These are phyloP conservation scores for Zygosaccharomyces kombuchaensis DNA, from an alignment of 805 yeast species.

Conservation along the genomic window DNA sequence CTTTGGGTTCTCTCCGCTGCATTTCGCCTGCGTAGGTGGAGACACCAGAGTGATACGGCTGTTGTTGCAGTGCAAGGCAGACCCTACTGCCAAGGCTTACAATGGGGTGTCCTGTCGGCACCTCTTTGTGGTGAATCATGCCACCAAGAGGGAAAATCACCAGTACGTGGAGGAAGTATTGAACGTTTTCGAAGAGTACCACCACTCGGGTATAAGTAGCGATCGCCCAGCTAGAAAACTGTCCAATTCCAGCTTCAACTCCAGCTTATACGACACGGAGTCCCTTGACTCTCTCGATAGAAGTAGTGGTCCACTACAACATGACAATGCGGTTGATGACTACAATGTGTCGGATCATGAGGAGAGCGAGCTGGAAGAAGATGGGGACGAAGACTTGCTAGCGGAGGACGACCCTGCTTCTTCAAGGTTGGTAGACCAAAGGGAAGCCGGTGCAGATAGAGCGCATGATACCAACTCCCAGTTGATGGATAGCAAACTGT, in stretches of 20 bases:
- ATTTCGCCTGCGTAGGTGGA: conserved; percentile 77
- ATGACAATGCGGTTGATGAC: conserved; percentile 21
- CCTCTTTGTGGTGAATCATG: conserved; percentile 33
- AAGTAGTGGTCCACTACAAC: conserved; percentile 24
- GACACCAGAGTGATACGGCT: conserved; percentile 60
- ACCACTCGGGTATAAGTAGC: conserved; percentile 9
- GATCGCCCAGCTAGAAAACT: conserved; percentile 15
- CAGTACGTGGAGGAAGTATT: conserved; percentile 36
- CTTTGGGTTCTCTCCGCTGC: conserved; percentile 83
- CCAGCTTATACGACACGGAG: conserved; percentile 27
- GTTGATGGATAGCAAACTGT: conserved; percentile 26
- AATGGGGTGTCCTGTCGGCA: conserved; percentile 43
- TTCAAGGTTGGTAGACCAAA: conserved; percentile 1
- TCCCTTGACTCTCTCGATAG: conserved; percentile 34
- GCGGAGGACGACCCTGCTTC: conserved; percentile 20
- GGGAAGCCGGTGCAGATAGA: background rate
- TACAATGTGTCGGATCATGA: conserved; percentile 29
- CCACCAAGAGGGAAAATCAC: conserved; percentile 29
- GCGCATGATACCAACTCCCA: background rate
- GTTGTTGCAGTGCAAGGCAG: conserved; percentile 62
- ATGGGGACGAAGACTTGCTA: conserved; percentile 22
- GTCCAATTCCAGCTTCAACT: conserved; percentile 27
- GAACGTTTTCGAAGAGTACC: conserved; percentile 28
- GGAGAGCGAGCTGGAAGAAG: conserved; percentile 30
- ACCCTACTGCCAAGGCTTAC: conserved; percentile 46